Conservation (phyloP, 805 yeast genomes). For the Candida chauliodis region DNA sequence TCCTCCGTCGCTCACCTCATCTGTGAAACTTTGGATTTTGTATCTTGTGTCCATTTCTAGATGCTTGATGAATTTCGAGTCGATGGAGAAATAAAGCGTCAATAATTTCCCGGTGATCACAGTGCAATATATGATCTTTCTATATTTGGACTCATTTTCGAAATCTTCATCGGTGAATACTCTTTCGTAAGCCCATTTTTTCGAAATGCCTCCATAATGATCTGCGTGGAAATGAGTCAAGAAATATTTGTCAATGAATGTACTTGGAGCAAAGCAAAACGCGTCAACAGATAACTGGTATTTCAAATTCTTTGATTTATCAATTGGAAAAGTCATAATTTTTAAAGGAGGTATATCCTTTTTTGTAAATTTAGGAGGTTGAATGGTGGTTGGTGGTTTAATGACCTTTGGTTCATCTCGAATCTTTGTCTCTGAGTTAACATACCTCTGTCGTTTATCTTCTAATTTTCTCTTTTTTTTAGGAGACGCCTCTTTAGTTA, state of each 20-base stretch:
- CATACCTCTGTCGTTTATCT: conserved; percentile 16
- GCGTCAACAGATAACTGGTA: conserved; percentile 63
- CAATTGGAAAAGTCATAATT: conserved; percentile 39
- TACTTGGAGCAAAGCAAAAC: conserved; percentile 48
- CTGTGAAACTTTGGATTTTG: conserved; percentile 15
- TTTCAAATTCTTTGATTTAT: conserved; percentile 12
- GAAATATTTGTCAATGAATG: conserved; percentile 49
- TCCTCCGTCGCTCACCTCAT: conserved; percentile 16
- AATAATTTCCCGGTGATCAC: conserved; percentile 62
- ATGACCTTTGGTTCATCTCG: conserved; percentile 4
- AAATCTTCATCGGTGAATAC: conserved; percentile 29
- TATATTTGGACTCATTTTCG: conserved; percentile 22
- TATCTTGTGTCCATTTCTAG: conserved; percentile 41
- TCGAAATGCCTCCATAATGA: conserved; percentile 84
- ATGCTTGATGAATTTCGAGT: conserved; percentile 41
- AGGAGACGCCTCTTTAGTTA: background rate
- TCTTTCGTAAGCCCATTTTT: conserved; percentile 59
- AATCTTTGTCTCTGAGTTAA: conserved; percentile 11
- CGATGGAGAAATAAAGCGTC: conserved; percentile 51
- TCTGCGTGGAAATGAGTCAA: conserved; percentile 89
- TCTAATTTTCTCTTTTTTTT: conserved; percentile 9
- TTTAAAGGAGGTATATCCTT: conserved; percentile 54
- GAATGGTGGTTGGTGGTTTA: conserved; percentile 4
- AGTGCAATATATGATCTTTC: conserved; percentile 71
- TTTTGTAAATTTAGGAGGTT: conserved; percentile 8